Evolutionary conservation across 257 asterid species (phyloP), one percentile per base, ranked within the genome.

Genomic region (Lycium ferocissimum): DNA sequence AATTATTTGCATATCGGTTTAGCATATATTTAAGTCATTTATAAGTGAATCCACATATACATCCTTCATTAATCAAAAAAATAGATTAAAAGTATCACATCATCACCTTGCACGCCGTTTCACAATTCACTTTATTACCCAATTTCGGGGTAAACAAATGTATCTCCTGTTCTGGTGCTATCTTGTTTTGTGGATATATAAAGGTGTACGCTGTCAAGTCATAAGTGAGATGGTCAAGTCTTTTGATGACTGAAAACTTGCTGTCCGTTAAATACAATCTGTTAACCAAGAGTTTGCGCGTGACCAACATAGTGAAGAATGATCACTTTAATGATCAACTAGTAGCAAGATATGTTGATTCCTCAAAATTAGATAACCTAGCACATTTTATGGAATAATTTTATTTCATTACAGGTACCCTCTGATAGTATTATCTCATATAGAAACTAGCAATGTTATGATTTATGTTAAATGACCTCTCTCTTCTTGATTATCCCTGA

Each of bases 191-290:
- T 76, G 81, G 63, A 49, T 76, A 7, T 53, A 26, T 49, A 22
- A 76, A 76, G 63, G 47, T 26, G 11, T 20, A 3, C 26, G 45
- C 43, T 76, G 82, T 13, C 8, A 51, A 22, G 15, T 26, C 63
- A 76, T 14, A 51, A 22, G 15, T 26, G 82, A 76, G 82, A 76
- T 51, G 65, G 82, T 51, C 63, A 51, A 76, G 63, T 76, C 12
- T 18, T 56, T 14, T 33, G 65, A 8, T 76, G 26, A 14, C 26
- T 76, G 26, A 14, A 26, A 75, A 26, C 65, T 76, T 76, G 40
- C 26, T 49, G 22, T 22, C 7, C 4, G 7, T 22, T 71, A 18
- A 40, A 71, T 43, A 17, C 79, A 71, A 71, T 4, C 56, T 38
- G 33, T 40, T 17, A 9, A 40, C 33, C 56, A 71, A 5, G 79